A percentile compares a stretch with the other conserved stretches of the same genome.
Conservation (phyloP, 2,329 filamentous ascomycete genomes). For the Chaetomium olivaceum region DNA sequence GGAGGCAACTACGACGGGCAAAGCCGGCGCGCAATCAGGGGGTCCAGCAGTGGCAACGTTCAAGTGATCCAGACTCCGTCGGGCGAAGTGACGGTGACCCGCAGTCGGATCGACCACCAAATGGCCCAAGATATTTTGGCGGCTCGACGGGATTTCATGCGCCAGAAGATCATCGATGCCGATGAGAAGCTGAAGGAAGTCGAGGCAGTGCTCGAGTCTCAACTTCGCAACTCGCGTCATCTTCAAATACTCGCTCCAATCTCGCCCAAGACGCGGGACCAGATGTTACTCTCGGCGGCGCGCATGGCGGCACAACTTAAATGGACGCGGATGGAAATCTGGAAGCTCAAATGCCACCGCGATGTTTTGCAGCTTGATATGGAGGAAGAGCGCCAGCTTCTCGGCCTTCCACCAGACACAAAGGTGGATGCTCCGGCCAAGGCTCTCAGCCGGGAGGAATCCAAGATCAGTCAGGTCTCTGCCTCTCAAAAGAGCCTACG, state of each 20-base stretch:
- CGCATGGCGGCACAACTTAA: constrained; percentile 85
- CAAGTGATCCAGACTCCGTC: constrained; percentile 67
- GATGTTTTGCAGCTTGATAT: constrained; percentile 85
- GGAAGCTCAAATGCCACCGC: constrained; percentile 85
- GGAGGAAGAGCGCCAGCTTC: constrained; percentile 67
- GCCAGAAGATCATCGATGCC: constrained; percentile 77
- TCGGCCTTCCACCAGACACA: constrained; percentile 38
- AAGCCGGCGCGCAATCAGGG: constrained; percentile 67
- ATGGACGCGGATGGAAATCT: constrained; percentile 92
- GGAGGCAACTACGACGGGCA: constrained; percentile 85
- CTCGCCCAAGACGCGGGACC: constrained; percentile 83
- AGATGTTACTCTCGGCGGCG: constrained; percentile 80
- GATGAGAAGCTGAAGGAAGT: constrained; percentile 73
- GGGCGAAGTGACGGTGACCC: constrained; percentile 72
- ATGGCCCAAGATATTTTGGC: constrained; percentile 84
- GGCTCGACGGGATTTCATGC: constrained; percentile 79
- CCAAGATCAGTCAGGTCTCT: constrained; percentile 41
- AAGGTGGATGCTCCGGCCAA: constrained; percentile 30
- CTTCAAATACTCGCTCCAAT: constrained; percentile 86
- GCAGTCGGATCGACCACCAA: constrained; percentile 73
- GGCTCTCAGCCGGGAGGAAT: constrained; percentile 36
- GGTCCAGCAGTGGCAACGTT: constrained; percentile 64
- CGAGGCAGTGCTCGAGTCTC: constrained; percentile 77
- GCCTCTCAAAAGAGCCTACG: constrained; percentile 41
- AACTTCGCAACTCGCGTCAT: constrained; percentile 87